These are phyloP conservation scores for Tetraselmis chui DNA, from an alignment of 139 green algal genomes.

Conservation along the genomic window DNA sequence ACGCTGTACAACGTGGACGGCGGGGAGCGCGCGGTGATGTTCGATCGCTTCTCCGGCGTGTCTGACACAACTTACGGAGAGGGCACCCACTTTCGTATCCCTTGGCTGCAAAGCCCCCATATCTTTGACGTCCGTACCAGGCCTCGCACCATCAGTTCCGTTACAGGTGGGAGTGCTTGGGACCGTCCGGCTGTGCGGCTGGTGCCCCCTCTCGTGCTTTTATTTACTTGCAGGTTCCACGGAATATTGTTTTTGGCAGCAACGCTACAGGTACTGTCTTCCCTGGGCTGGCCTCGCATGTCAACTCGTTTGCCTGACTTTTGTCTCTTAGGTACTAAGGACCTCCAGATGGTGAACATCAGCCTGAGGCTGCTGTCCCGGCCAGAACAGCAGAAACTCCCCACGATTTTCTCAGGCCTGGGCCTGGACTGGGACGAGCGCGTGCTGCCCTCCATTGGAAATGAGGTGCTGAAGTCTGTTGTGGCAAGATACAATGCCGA, in stretches of 20 bases:
- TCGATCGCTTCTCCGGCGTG: slow-evolving; percentile 89
- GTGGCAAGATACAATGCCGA: slow-evolving; percentile 99
- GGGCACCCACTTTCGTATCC: slow-evolving; percentile 88
- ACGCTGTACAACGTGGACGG: slow-evolving; percentile 93
- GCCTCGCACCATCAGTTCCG: slow-evolving; percentile 86
- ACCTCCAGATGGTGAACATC: slow-evolving; percentile 99
- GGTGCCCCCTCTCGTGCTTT: background rate
- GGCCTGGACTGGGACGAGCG: slow-evolving; percentile 96
- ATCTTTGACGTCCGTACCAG: slow-evolving; percentile 96
- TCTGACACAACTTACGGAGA: slow-evolving; percentile 71
- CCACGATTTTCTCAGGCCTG: slow-evolving; percentile 85
- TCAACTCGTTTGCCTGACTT: slow-evolving; percentile 1
- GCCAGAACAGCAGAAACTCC: slow-evolving; percentile 68
- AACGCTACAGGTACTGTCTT: background rate
- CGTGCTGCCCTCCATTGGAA: slow-evolving; percentile 97
- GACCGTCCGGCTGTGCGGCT: background rate
- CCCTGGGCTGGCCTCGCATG: background rate
- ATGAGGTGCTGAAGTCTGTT: slow-evolving; percentile 96
- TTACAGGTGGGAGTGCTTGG: slow-evolving; percentile 62
- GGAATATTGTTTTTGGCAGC: background rate
- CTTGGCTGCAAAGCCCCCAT: slow-evolving; percentile 84
- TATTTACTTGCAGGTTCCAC: background rate
- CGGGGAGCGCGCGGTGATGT: slow-evolving; percentile 94
- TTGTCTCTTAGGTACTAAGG: slow-evolving; percentile 38
- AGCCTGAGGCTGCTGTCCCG: slow-evolving; percentile 90